phyloP scores from a whole-genome alignment of 2,329 filamentous ascomycete genomes.

The Daldinia sp. region DNA sequence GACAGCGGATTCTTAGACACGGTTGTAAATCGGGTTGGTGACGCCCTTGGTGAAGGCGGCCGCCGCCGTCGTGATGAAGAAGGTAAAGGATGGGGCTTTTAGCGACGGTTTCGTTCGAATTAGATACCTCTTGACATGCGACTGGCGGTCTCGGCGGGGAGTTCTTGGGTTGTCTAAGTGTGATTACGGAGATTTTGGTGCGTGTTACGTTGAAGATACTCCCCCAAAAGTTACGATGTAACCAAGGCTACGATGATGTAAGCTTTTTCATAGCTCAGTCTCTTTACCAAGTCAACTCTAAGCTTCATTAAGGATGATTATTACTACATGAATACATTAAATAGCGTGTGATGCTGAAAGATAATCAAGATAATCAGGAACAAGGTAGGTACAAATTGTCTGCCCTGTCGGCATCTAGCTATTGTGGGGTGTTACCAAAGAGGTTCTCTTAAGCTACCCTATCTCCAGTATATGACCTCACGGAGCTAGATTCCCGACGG shows the following conservation, averaged over 20 bases:
- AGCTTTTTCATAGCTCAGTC: conserved; percentile 1
- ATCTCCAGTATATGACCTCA: conserved; percentile 26
- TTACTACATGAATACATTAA: background rate
- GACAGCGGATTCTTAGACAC: conserved; percentile 39
- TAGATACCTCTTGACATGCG: conserved; percentile 8
- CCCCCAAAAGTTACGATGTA: conserved; percentile 20
- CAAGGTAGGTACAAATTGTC: background rate
- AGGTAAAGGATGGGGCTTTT: conserved; percentile 37
- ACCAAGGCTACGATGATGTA: conserved; percentile 5
- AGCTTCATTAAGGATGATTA: background rate
- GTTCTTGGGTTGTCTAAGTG: background rate
- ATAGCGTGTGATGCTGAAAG: conserved; percentile 5
- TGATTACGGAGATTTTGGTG: conserved; percentile 7
- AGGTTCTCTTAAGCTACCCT: background rate
- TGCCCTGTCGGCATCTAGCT: background rate
- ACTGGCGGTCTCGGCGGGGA: conserved; percentile 3
- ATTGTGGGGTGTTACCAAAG: conserved; percentile 16
- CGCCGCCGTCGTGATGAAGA: conserved; percentile 37
- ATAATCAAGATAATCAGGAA: conserved; percentile 12
- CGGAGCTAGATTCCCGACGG: conserved; percentile 32
- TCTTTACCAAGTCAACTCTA: conserved; percentile 13
- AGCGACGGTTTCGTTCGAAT: conserved; percentile 7
- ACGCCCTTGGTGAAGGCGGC: conserved; percentile 37
- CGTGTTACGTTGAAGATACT: conserved; percentile 29
- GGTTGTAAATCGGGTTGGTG: conserved; percentile 37